phyloP scores from a whole-genome alignment of 768 basidiomycete genomes.

The Lactarius indigo region DNA sequence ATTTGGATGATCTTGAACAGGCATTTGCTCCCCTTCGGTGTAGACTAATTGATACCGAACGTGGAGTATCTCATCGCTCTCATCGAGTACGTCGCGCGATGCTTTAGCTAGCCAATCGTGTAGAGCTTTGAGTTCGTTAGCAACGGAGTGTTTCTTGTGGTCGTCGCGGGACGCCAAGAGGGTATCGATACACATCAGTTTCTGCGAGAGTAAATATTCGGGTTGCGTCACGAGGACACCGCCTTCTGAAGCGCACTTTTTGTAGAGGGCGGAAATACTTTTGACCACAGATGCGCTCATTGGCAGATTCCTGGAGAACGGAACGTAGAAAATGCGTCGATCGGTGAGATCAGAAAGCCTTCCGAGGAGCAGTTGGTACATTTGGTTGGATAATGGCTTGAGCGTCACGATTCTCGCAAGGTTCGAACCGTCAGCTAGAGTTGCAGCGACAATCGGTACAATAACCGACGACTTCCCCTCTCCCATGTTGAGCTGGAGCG shows the following conservation, averaged over 20 bases:
- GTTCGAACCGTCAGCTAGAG: constrained; percentile 40
- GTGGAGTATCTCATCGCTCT: constrained; percentile 37
- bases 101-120: background rate
- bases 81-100: constrained; percentile 16
- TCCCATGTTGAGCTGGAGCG: constrained; percentile 55
- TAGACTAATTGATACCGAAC: constrained; percentile 48
- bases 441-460: constrained; percentile 41
- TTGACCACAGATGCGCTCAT: constrained; percentile 19
- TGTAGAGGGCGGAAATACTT: constrained; percentile 34
- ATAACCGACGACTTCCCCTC: constrained; percentile 54
- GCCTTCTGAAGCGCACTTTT: constrained; percentile 36
- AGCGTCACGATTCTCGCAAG: constrained; percentile 49
- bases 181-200: constrained; percentile 44
- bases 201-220: constrained; percentile 50
- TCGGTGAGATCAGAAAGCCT: constrained; percentile 43
- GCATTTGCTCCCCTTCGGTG: constrained; percentile 37
- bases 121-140: background rate
- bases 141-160: background rate
- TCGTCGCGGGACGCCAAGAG: background rate
- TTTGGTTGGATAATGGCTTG: constrained; percentile 44
- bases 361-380: constrained; percentile 45
- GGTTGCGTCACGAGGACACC: constrained; percentile 50
- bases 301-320: constrained; percentile 44
- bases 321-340: constrained; percentile 46
- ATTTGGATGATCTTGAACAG: constrained; percentile 40